phyloP scores from a whole-genome alignment of 1,284 basidiomycete genomes.

The Fomitopsis pinicola region DNA sequence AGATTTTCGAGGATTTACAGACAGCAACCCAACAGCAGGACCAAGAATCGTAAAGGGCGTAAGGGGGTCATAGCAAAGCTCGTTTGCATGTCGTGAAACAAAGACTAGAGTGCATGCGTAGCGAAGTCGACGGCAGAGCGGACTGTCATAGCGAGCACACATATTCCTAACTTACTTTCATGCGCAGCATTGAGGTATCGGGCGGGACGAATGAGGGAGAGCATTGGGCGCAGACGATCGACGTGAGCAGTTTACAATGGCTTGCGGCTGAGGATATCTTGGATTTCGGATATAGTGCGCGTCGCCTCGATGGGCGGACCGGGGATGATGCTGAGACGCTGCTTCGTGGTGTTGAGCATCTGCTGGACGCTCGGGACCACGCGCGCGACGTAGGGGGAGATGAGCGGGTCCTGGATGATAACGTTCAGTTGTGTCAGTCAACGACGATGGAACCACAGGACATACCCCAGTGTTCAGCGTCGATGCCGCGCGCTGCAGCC shows the following conservation, averaged over 20 bases:
- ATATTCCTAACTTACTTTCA: conserved; percentile 10
- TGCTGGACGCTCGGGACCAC: conserved; percentile 75
- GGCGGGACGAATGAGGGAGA: conserved; percentile 3
- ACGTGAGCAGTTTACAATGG: conserved; percentile 23
- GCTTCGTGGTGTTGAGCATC: conserved; percentile 71
- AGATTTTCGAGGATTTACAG: conserved; percentile 12
- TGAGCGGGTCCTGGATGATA: conserved; percentile 61
- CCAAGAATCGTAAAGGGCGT: conserved; percentile 15
- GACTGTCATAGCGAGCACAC: conserved; percentile 6
- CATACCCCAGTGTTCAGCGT: conserved; percentile 68
- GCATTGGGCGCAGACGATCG: conserved; percentile 2
- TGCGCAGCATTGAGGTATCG: conserved; percentile 7
- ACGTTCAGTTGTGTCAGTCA: not conserved
- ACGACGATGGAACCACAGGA: conserved; percentile 8
- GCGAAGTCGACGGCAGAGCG: not conserved
- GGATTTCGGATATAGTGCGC: conserved; percentile 66
- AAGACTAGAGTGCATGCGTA: not conserved
- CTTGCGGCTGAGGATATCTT: conserved; percentile 69
- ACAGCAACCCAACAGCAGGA: conserved; percentile 5
- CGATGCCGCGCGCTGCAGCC: conserved; percentile 70
- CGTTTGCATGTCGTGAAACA: conserved; percentile 2
- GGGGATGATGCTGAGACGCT: conserved; percentile 71
- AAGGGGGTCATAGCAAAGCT: conserved; percentile 12
- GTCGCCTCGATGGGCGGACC: conserved; percentile 64
- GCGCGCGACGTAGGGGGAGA: conserved; percentile 73